Evolutionary conservation across 2,329 filamentous ascomycete species (phyloP), one percentile per base, ranked within the genome.

Genomic region (Ascochyta viciae-villosae): DNA sequence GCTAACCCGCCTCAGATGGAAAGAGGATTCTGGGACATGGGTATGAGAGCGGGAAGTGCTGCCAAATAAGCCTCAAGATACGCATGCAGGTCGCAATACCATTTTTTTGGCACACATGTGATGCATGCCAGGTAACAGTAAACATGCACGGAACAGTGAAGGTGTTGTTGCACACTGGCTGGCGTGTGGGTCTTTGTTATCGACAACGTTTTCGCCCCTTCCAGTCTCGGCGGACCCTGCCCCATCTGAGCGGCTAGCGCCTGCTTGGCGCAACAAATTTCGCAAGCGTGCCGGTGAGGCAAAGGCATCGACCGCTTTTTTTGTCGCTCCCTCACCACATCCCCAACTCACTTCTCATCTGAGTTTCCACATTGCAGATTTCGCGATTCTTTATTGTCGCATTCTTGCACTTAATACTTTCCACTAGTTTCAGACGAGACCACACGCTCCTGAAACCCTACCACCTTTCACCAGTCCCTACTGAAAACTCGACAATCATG

Each of bases 21-120:
- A 75, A 87, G 85, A 60, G 85, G 83, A 1, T 92, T 92, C 71
- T 92, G 89, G 89, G 83, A 89, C 52, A 90, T 91, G 87, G 85
- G 84, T 1, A 64, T 82, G 48, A 58, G 53, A 35, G 62, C 56
- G 2, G 46, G 43, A 27, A 19, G 43, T 12, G 39, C 43, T 16
- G 41, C 38, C n/a, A 26, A 39, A 35, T 42, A 41, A 48, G 34
- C 4, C 22, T 10, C 23, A 19, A 13, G 16, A 8, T 5, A 6
- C n/a, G 7, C 39, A 16, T 41, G 39, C n/a, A 41, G 22, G 12
- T 12, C 24, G 27, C 23, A 27, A 16, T 12, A 4, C 23, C 6
- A 27, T 6, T 6, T 27, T 12, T 13, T 41, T 27, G 9, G 10
- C n/a, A 15, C 39, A 41, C 13, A 16, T 6, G 24, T 24, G 15